Conservation (phyloP, 2,329 filamentous ascomycete species). For the Aureobasidium musti region DNA sequence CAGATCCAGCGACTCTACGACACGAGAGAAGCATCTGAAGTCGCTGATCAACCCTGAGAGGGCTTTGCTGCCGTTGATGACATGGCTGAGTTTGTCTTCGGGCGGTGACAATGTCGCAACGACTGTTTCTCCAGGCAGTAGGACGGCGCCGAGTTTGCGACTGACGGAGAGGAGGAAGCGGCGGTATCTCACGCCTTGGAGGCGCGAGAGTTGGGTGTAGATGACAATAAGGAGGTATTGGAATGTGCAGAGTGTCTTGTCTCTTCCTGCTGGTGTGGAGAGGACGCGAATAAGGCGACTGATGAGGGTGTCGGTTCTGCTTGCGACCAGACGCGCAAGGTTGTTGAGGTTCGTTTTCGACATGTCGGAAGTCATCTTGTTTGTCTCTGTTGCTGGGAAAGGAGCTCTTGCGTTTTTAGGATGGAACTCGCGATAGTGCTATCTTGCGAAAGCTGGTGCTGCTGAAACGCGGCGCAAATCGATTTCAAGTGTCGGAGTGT, state of each 20-base stretch:
- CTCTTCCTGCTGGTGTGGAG: slow-evolving; percentile 45
- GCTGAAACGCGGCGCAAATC: background rate
- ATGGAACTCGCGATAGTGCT: background rate
- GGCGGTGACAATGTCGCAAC: slow-evolving; percentile 44
- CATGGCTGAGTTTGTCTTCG: slow-evolving; percentile 40
- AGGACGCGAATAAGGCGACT: slow-evolving; percentile 43
- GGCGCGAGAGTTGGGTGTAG: slow-evolving; percentile 44
- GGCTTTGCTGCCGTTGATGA: slow-evolving; percentile 42
- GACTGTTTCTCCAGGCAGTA: slow-evolving; percentile 48
- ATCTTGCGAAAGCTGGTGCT: background rate
- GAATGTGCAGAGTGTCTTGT: slow-evolving; percentile 48
- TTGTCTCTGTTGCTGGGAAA: background rate
- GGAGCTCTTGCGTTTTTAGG: background rate
- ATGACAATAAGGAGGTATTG: slow-evolving; percentile 49
- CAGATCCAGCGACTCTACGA: slow-evolving; percentile 76
- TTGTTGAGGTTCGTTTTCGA: slow-evolving; percentile 15
- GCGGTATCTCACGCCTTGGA: slow-evolving; percentile 43
- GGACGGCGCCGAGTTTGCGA: slow-evolving; percentile 43
- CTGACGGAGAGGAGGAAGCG: slow-evolving; percentile 43
- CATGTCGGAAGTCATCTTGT: slow-evolving; percentile 8
- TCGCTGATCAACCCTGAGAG: slow-evolving; percentile 69
- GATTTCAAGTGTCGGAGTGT: background rate
- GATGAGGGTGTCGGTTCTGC: slow-evolving; percentile 40
- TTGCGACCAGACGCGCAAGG: slow-evolving; percentile 30
- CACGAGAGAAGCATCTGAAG: slow-evolving; percentile 68